phyloP scores from a whole-genome alignment of 345 rosid species.

The Eucalyptus virginea region DNA sequence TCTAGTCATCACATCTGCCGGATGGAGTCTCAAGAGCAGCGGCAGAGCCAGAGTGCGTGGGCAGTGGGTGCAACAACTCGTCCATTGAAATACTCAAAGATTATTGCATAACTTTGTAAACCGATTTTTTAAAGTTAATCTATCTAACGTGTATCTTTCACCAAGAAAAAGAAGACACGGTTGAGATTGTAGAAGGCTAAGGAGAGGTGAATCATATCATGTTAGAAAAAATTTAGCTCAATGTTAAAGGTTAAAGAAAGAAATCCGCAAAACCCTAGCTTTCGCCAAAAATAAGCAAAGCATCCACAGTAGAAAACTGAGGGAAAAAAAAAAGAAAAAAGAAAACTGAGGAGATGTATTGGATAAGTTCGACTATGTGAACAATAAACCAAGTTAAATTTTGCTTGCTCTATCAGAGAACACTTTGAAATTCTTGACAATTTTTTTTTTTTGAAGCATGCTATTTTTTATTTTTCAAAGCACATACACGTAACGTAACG shows the following conservation, averaged over 20 bases:
- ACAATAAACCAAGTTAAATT: background rate
- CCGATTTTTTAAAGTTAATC: background rate
- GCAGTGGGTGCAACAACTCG: background rate
- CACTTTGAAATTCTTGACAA: background rate
- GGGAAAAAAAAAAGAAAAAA: background rate
- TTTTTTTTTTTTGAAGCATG: too few relatives aligned
- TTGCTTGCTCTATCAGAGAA: background rate
- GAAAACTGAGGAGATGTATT: background rate
- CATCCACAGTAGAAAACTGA: background rate
- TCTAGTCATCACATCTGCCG: background rate
- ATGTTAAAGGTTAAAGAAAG: background rate
- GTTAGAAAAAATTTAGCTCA: background rate
- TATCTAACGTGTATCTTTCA: background rate
- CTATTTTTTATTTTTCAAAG: too few relatives aligned
- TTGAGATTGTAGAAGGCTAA: background rate
- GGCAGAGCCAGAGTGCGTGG: background rate
- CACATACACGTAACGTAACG: too few relatives aligned
- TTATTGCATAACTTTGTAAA: background rate
- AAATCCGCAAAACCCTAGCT: background rate
- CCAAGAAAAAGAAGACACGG: background rate
- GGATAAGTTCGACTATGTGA: background rate
- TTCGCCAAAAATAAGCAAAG: background rate
- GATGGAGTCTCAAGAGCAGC: background rate
- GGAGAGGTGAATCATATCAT: background rate
- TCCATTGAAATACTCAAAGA: background rate